Evolutionary conservation across 768 basidiomycete genomes (phyloP), one percentile per base, ranked within the genome.

Genomic region (Dendrothele bispora): DNA sequence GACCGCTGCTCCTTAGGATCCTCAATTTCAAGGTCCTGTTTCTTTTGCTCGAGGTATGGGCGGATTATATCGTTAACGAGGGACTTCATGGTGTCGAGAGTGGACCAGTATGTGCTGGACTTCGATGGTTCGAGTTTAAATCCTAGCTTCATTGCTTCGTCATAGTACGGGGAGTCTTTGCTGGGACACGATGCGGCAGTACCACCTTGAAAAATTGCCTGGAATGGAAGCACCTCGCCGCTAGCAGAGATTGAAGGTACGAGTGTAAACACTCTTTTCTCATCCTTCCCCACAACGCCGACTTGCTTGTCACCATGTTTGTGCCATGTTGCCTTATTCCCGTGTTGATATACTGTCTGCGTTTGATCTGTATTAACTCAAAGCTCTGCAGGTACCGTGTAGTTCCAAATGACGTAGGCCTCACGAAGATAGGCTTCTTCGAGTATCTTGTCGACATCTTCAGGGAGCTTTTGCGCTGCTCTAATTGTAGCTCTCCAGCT

Each of bases 401-500:
- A 27, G 0, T 61, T 40, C 3, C 46, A 18, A 10, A 61, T 55
- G 0, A 24, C 22, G 5, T 30, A 30, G 7, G 49, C 55, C 14
- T 38, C 37, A n/a, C 55, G 44, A 8, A 64, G 27, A 38, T 55
- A 47, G 0, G 55, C 42, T 2, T 45, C 22, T 3, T 45, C 36
- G 22, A 46, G 52, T 22, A 52, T 48, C 0, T 59, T 55, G 8
- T 56, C 49, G 1, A 44, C 51, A 39, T 67, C 44, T 1, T 10
- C 36, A 2, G 66, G 66, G 7, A 59, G 18, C 39, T 68, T 68
- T 47, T 68, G 66, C 4, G 57, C 63, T 0, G 66, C 64, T 29
- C 55, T 37, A n/a, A n/a, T n/a, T 8, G 54, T 51, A 6, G 36
- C 37, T 14, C 61, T 53, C 20, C 53, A 22, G 1, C 54, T 54